These are phyloP conservation scores for Blastobotrys persicus DNA, from an alignment of 1,139 yeast species.

Conservation along the genomic window DNA sequence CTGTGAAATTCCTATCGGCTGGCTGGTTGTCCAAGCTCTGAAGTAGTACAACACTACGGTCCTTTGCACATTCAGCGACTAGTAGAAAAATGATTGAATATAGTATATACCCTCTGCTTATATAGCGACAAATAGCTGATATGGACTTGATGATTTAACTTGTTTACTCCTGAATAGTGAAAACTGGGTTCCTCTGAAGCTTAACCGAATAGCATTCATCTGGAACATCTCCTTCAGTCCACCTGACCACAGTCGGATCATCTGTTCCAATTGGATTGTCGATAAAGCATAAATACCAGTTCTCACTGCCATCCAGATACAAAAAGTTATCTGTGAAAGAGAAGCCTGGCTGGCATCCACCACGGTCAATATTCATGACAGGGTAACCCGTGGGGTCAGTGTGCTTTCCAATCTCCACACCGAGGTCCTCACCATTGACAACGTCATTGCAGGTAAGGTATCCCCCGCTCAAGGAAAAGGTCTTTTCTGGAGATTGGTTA, in stretches of 20 bases:
- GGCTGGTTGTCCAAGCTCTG: too few relatives aligned
- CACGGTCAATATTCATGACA: conserved; percentile 4
- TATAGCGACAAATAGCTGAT: neutral
- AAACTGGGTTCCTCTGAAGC: neutral
- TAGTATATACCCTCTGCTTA: too few relatives aligned
- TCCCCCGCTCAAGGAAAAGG: conserved; percentile 5
- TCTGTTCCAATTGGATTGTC: conserved; percentile 3
- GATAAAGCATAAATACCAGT: conserved; percentile 7
- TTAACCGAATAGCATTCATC: neutral
- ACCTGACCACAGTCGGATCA: neutral
- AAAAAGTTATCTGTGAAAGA: conserved; percentile 8
- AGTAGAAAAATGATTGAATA: too few relatives aligned
- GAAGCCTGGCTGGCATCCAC: conserved; percentile 6
- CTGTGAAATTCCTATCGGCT: too few relatives aligned
- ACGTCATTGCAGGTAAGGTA: conserved; percentile 6
- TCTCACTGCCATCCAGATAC: neutral
- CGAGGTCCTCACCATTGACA: conserved; percentile 1
- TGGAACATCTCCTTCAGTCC: conserved; percentile 2
- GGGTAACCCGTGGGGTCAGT: conserved; percentile 8
- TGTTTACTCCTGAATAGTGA: neutral
- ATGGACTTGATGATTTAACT: neutral
- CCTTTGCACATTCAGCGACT: too few relatives aligned
- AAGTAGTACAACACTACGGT: too few relatives aligned
- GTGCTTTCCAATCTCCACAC: conserved; percentile 7
- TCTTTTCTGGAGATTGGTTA: neutral